A percentile compares a stretch with the other conserved stretches of the same genome.
phyloP scores from a whole-genome alignment of 768 basidiomycete species.

The Trametes coccinea region DNA sequence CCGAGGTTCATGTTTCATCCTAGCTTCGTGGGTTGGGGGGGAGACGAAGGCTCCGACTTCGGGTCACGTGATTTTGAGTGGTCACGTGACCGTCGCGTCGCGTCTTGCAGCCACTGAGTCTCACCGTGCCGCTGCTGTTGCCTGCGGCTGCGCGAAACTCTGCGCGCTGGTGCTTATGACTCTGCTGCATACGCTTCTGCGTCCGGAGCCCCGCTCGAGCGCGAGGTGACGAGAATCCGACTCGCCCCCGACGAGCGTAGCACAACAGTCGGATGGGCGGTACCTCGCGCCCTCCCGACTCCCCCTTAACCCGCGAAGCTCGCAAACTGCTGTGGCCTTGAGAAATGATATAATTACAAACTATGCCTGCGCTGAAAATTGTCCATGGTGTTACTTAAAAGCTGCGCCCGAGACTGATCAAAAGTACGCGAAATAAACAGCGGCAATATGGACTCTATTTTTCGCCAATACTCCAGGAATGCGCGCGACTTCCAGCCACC shows the following conservation, averaged over 20 bases:
- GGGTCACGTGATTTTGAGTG: too few relatives aligned
- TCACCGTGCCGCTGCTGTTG: too few relatives aligned
- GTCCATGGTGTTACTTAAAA: constrained; percentile 6
- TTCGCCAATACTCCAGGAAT: constrained; percentile 30
- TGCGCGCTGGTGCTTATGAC: too few relatives aligned
- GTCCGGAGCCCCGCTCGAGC: too few relatives aligned
- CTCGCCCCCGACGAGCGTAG: neutral
- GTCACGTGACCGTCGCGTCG: too few relatives aligned
- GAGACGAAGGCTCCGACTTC: too few relatives aligned
- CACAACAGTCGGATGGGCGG: constrained; percentile 2
- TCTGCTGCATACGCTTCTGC: too few relatives aligned
- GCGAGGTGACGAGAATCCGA: too few relatives aligned
- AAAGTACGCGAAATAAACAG: constrained; percentile 15
- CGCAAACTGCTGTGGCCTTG: neutral
- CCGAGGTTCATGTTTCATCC: too few relatives aligned
- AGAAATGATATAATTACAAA: neutral
- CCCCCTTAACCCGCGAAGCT: neutral
- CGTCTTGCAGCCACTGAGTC: too few relatives aligned
- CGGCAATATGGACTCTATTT: constrained; percentile 18
- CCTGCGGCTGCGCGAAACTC: too few relatives aligned
- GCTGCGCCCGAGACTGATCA: neutral
- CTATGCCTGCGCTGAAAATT: neutral
- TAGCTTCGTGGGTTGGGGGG: too few relatives aligned
- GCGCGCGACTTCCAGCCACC: constrained; percentile 28
- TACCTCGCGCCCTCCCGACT: neutral